phyloP scores from a whole-genome alignment of 306 rosid genomes.

The Rosa chinensis region DNA sequence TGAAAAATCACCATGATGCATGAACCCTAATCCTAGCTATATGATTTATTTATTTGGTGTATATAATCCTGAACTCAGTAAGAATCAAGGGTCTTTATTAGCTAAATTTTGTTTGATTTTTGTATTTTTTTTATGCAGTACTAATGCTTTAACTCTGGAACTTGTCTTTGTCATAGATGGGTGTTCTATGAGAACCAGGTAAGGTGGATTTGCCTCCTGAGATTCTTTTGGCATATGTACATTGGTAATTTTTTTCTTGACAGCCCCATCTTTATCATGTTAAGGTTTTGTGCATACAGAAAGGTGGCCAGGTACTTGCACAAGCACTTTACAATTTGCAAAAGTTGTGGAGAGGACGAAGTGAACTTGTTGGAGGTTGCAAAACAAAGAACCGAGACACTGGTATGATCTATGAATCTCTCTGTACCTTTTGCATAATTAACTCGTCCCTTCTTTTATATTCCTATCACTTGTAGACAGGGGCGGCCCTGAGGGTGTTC shows the following conservation, averaged over 20 bases:
- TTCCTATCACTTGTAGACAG: background rate
- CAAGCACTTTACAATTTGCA: constrained; percentile 33
- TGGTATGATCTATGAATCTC: constrained; percentile 50
- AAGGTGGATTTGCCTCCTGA: constrained; percentile 28
- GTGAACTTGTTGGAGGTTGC: constrained; percentile 52
- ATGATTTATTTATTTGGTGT: too few species aligned
- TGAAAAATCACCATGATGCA: too few species aligned
- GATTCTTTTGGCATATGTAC: constrained; percentile 8
- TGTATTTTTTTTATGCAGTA: constrained; percentile 24
- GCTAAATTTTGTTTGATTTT: constrained; percentile 20
- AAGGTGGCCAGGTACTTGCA: constrained; percentile 52
- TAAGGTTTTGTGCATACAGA: constrained; percentile 43
- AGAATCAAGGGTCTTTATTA: constrained; percentile 33
- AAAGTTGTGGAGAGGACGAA: constrained; percentile 15
- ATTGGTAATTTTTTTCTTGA: constrained; percentile 4
- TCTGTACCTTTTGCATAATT: background rate
- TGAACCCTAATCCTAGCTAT: too few species aligned
- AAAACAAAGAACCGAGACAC: constrained; percentile 48
- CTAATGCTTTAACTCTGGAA: constrained; percentile 22
- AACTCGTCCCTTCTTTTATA: background rate
- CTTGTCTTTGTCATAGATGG: constrained; percentile 48
- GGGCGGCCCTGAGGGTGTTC: too few species aligned
- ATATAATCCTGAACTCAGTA: constrained; percentile 38
- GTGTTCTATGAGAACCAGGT: constrained; percentile 80
- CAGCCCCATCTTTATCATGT: constrained; percentile 16